phyloP scores from a whole-genome alignment of 2,329 filamentous ascomycete genomes.

The Sclerotinia spermophila region DNA sequence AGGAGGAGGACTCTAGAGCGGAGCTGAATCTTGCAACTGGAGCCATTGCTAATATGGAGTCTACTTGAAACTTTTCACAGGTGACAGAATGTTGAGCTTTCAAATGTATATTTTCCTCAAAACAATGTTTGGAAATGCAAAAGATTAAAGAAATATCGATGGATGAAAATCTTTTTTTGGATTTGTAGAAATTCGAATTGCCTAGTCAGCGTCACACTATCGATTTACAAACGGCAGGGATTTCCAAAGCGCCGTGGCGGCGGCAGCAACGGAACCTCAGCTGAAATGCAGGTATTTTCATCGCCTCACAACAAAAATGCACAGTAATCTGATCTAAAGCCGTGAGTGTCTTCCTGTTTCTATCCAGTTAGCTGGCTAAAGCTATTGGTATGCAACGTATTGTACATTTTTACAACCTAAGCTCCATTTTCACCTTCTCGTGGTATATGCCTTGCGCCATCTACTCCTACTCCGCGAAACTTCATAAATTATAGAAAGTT shows the following conservation, averaged over 20 bases:
- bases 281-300: background rate
- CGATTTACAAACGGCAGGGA: background rate
- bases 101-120: background rate
- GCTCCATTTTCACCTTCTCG: background rate
- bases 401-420: conserved; percentile 7
- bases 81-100: background rate
- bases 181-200: background rate
- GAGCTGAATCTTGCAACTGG: conserved; percentile 1
- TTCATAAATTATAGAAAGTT: conserved; percentile 70
- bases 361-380: conserved; percentile 6
- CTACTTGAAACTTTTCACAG: background rate
- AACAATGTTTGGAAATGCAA: background rate
- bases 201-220: background rate
- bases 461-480: conserved; percentile 6
- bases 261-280: background rate
- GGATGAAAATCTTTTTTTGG: background rate
- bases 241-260: background rate
- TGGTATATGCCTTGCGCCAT: conserved; percentile 1
- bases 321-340: background rate
- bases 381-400: conserved; percentile 2
- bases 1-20: conserved; percentile 12
- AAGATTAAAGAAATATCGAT: background rate
- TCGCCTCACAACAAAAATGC: background rate
- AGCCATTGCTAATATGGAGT: background rate
- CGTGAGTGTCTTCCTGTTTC: background rate